Base-by-base conservation (phyloP, 495 filamentous ascomycete species). In the Aspergillus homomorphus region DNA sequence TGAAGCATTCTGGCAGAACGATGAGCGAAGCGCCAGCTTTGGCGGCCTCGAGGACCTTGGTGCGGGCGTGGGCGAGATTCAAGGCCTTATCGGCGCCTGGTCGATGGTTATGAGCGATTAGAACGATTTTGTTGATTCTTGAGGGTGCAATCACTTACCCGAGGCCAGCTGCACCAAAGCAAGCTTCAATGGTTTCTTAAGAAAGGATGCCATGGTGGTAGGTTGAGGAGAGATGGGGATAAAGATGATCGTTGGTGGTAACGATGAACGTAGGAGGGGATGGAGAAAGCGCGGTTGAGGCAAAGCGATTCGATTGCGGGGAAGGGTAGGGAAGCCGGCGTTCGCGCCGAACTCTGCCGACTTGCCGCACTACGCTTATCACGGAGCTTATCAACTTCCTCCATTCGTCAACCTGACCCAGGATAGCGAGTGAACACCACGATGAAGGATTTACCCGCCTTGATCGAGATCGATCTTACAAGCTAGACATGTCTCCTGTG, bases 1-100 rank as follows among this genome's bases (percentile, higher is more conserved):
- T 96, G 86, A 97, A 96, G 80, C 92, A 96, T 78, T 97, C 92
- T n/a, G 83, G 82, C 18, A 86, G 72, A 24, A 84, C 70, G 51
- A 83, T 81, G 41, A 83, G 68, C n/a, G 73, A 72, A 45, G 94
- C 92, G 58, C 92, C 93, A 3, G 75, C 77, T 33, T 74, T 66
- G 26, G 90, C 84, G 5, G 94, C 95, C 69, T 92, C 89, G 54
- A 90, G 82, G 53, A 99, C 92, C 62, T 92, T 90, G 42, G 79
- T 76, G 23, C 87, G 87, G 38, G 94, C 92, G 65, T 88, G 86
- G 14, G 79, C 64, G 59, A 99, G 91, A 75, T 99, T 99, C 41
- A 78, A 74, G 43, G 85, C 53, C 77, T 99, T 99, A 77, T 96
- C 89, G 63, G 84, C 71, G 62, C 90, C 88, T 88, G 51, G 19